Percentiles rank a stretch among this genome's conserved stretches.
These are phyloP conservation scores for Desmodesmus armatus DNA, from an alignment of 139 green algal genomes.

Conservation along the genomic window DNA sequence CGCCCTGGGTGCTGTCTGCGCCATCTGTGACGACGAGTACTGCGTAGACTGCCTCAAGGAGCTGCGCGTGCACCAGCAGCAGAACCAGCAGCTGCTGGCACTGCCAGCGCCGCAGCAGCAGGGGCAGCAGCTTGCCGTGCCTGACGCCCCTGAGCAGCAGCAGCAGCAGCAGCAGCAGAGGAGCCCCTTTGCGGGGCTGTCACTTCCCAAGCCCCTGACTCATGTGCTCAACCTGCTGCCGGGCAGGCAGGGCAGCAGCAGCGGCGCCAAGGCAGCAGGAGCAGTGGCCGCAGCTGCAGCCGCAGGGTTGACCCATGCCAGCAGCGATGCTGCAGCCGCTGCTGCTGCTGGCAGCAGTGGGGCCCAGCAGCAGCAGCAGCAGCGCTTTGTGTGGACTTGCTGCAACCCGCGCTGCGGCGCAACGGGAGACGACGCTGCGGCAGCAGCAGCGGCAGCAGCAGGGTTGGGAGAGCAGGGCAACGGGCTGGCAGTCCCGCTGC, in stretches of 20 bases:
- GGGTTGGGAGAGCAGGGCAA: too few relatives aligned
- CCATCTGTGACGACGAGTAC: not conserved
- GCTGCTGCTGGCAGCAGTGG: not conserved
- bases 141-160: too few relatives aligned
- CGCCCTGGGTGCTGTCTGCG: not conserved
- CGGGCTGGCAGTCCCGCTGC: too few relatives aligned
- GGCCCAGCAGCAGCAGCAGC: not conserved
- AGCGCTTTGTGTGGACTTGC: slow-evolving; percentile 17
- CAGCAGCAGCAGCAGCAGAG: too few relatives aligned
- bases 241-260: too few relatives aligned
- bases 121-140: not conserved
- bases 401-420: slow-evolving; percentile 11
- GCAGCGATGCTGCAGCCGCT: not conserved
- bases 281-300: not conserved
- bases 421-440: too few relatives aligned
- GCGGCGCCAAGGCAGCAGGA: too few relatives aligned
- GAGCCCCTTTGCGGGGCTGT: too few relatives aligned
- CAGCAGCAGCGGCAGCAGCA: slow-evolving; percentile 9
- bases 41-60: slow-evolving; percentile 6
- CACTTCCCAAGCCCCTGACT: too few relatives aligned
- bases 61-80: slow-evolving; percentile 13
- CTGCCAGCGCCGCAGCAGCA: not conserved
- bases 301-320: too few relatives aligned
- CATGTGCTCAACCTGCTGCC: too few relatives aligned
- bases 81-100: not conserved